Percentiles rank a stretch among this genome's conserved stretches.
These are phyloP conservation scores for Fusarium staphyleae DNA, from an alignment of 2,329 filamentous ascomycete species.

Conservation along the genomic window DNA sequence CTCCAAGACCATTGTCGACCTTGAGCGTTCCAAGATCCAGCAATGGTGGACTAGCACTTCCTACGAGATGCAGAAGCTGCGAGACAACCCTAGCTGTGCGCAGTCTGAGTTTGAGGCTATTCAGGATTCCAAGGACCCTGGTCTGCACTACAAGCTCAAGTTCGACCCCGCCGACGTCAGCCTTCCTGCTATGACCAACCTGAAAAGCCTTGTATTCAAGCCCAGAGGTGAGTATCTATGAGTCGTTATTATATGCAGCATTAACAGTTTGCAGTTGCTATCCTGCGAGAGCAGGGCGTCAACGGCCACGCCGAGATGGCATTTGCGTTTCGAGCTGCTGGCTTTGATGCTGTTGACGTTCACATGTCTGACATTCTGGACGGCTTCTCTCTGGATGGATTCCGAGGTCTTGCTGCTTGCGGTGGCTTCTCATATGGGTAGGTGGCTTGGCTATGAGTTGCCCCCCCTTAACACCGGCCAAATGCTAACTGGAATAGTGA, in stretches of 20 bases:
- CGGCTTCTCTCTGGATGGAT: slow-evolving; percentile 79
- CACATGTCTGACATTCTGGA: slow-evolving; percentile 95
- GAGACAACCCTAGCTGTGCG: slow-evolving; percentile 88
- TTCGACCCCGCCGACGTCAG: slow-evolving; percentile 82
- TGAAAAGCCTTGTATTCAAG: slow-evolving; percentile 60
- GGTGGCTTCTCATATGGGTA: slow-evolving; percentile 92
- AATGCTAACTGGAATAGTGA: slow-evolving; percentile 52
- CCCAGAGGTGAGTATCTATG: slow-evolving; percentile 52
- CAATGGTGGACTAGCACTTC: slow-evolving; percentile 90
- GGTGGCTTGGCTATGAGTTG: slow-evolving; percentile 2
- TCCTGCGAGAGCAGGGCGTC: slow-evolving; percentile 93
- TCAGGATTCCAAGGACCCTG: slow-evolving; percentile 77
- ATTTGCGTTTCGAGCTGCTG: slow-evolving; percentile 89
- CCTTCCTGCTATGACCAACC: slow-evolving; percentile 63
- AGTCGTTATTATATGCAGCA: slow-evolving; percentile 38
- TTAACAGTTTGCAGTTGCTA: slow-evolving; percentile 80
- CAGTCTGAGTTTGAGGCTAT: slow-evolving; percentile 83
- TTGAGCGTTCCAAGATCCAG: slow-evolving; percentile 77
- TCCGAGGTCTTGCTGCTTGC: slow-evolving; percentile 90
- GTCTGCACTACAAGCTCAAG: slow-evolving; percentile 82
- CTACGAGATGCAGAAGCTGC: slow-evolving; percentile 86
- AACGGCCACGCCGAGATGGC: slow-evolving; percentile 99
- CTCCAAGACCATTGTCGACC: slow-evolving; percentile 70
- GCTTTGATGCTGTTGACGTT: slow-evolving; percentile 90
- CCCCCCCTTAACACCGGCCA: not conserved